Percentiles rank a stretch among this genome's conserved stretches.
Evolutionary conservation across 441 rosid genomes (phyloP).

Genomic region (California macrophylla): DNA sequence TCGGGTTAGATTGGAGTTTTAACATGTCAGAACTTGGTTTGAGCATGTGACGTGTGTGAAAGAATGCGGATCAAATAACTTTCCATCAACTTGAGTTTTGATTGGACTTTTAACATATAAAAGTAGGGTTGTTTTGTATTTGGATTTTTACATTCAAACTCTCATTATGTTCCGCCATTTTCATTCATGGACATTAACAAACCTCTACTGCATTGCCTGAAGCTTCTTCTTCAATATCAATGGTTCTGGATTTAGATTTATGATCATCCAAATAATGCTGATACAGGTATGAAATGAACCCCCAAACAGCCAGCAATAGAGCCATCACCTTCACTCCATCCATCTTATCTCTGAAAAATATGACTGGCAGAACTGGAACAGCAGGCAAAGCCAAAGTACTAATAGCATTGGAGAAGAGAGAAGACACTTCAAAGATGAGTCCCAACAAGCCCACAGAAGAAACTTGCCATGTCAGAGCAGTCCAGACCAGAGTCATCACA

Average conservation of each 20-base stretch:
- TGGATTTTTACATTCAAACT: background rate
- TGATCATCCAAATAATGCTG: constrained; percentile 41
- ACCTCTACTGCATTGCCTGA: constrained; percentile 15
- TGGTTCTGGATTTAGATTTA: constrained; percentile 12
- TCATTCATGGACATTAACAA: constrained; percentile 4
- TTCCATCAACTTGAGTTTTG: too few relatives aligned
- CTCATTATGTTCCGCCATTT: constrained; percentile 9
- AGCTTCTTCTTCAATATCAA: background rate
- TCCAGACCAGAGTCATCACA: constrained; percentile 42
- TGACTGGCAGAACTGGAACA: constrained; percentile 38
- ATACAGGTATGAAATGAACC: constrained; percentile 41
- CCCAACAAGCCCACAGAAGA: constrained; percentile 37
- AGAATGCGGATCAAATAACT: too few relatives aligned
- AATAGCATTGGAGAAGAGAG: constrained; percentile 44
- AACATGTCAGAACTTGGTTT: too few relatives aligned
- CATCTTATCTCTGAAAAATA: constrained; percentile 43
- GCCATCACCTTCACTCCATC: constrained; percentile 40
- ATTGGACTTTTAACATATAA: too few relatives aligned
- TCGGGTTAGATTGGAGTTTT: too few relatives aligned
- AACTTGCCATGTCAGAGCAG: constrained; percentile 42
- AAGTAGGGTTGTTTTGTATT: too few relatives aligned
- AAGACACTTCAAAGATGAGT: constrained; percentile 39
- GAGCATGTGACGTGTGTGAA: too few relatives aligned
- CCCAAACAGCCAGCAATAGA: constrained; percentile 45
- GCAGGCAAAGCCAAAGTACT: constrained; percentile 37